Conservation (phyloP, 2,329 filamentous ascomycete species). For the Colletotrichum cuscutae region DNA sequence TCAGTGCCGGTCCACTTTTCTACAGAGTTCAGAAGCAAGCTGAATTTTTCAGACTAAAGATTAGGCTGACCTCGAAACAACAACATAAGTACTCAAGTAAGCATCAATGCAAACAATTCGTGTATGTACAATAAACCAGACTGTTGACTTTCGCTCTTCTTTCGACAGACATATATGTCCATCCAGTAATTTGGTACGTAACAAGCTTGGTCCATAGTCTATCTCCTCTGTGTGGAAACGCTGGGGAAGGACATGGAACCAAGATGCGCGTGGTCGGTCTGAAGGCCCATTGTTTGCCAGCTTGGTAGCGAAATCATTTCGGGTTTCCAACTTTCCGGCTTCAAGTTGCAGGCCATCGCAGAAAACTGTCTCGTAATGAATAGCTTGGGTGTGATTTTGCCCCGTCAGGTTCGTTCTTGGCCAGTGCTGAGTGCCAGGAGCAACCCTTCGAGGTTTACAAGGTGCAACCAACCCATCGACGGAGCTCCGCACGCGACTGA, state of each 20-base stretch:
- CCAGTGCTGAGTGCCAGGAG: neutral
- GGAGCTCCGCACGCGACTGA: no score
- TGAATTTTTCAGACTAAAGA: neutral
- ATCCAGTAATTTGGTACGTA: neutral
- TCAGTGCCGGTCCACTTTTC: neutral
- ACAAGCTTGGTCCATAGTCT: constrained; percentile 27
- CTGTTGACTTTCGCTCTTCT: neutral
- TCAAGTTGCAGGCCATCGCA: neutral
- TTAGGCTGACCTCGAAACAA: neutral
- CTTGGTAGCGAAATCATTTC: neutral
- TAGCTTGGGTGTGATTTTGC: neutral
- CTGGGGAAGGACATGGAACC: constrained; percentile 6
- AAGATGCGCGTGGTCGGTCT: neutral
- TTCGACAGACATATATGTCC: neutral
- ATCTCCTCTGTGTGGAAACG: constrained; percentile 25
- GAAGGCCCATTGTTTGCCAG: neutral
- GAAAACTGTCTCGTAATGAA: neutral
- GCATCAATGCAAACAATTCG: neutral
- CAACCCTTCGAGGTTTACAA: neutral
- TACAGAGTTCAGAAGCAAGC: neutral
- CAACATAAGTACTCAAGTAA: neutral
- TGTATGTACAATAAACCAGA: neutral
- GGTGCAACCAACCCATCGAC: no score
- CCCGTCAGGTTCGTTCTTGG: neutral
- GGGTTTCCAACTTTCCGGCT: neutral